Evolutionary conservation across 768 basidiomycete genomes (phyloP), one percentile per base, ranked within the genome.

Genomic region (Cubamyces lactineus): DNA sequence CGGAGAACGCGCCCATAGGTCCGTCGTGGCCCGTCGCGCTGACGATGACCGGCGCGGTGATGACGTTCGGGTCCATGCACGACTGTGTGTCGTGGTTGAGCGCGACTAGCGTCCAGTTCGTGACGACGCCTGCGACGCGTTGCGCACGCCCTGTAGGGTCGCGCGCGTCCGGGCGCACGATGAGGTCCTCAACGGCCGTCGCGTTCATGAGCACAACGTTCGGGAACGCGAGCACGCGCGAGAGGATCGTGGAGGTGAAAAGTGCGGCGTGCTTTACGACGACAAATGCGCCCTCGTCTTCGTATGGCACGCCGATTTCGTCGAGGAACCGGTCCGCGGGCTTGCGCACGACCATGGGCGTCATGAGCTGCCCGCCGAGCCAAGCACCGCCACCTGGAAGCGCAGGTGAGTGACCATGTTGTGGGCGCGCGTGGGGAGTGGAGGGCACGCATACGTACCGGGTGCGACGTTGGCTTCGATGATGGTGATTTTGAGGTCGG

Each of bases 201-300:
- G 88, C 88, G 74, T 91, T 91, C 80, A 91, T 83, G 74, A 90
- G 73, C 34, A 87, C 83, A 52, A 91, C 86, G 66, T 91, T 91
- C 16, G 86, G 86, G 66, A 86, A 75, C 13, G 86, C 80, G 61
- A 91, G 83, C 57, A 90, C 87, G 49, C 84, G 83, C 59, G 87
- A 86, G 40, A 93, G 77, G 48, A 91, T 73, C 1, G 89, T 91
- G 15, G 88, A 86, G 2, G 90, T 93, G 80, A 92, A 92, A 62
- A 92, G 78, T 0, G 89, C 90, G 0, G 90, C 89, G 66, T 92
- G 90, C 71, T 90, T 89, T 66, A 93, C 89, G 63, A 93, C 86
- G 63, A 91, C 88, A 69, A 86, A 91, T 28, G 80, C 63, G 57
- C 89, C 89, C 72, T 91, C 89, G 71, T 91, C 91, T 65, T 92